Base-by-base conservation (phyloP, 1,284 basidiomycete species). In the Ustilago trichophora region DNA sequence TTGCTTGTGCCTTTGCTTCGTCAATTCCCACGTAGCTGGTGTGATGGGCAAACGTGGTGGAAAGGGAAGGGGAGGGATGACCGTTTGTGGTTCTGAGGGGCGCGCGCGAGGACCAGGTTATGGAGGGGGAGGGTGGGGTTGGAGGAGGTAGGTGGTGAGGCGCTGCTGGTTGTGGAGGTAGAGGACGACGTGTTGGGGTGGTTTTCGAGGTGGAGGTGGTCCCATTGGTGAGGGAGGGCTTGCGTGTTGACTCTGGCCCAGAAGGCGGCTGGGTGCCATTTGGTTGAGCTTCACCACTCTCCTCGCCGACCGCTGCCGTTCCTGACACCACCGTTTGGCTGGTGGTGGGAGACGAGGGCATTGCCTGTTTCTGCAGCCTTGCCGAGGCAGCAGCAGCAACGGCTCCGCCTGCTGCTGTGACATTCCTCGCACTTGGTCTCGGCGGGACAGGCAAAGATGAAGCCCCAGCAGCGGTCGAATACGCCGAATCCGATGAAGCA, bases 391-490 rank as follows among this genome's bases (percentile, higher is more conserved):
- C 41, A 4, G 38, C 36, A 8, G 38, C 15, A 11, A 43, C 45
- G 1, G 8, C 36, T 3, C 32, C 45, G 10, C 24, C 44, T 4
- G n/a, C n/a, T n/a, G n/a, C n/a, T n/a, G 6, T 25, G 3, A 25
- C 46, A 19, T 25, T 33, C 3, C 55, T 35, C 25, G 52, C 16
- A 3, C 37, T 7, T 1, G 52, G 48, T 5, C 64, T 31, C 0
- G 64, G 64, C 3, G 57, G 57, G 8, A 67, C 52, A 15, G 64
- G 64, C 16, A 67, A 22, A 8, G 56, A 59, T 0, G 32, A 29
- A 0, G 15, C 16, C 6, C 13, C 13, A 29, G 13, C 25, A 4
- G 3, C 31, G 6, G 16, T 4, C 6, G 56, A 26, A 25, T 22
- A 48, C 6, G 16, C 38, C 4, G 55, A 55, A 31, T 59, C 62